phyloP scores from a whole-genome alignment of 75 land plant species.

The Picea glauca region DNA sequence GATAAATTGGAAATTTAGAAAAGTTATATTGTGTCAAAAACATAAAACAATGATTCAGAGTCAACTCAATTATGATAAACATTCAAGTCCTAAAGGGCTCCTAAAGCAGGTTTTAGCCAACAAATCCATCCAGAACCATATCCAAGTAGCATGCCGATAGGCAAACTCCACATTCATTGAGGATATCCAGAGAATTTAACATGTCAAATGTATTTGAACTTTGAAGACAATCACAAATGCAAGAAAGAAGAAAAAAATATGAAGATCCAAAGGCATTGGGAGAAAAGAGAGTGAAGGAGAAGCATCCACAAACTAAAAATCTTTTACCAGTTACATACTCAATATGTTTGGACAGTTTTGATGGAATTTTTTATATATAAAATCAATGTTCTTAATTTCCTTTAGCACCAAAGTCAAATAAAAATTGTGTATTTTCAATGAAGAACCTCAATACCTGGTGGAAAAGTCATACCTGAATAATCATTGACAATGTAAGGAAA shows the following conservation, averaged over 20 bases:
- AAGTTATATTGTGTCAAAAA: no score
- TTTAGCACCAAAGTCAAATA: constrained; percentile 2
- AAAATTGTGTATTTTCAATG: background rate
- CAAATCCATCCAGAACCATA: background rate
- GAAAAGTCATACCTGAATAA: constrained; percentile 18
- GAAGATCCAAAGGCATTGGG: background rate
- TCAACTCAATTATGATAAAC: background rate
- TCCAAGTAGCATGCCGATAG: constrained; percentile 2
- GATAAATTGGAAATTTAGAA: no score
- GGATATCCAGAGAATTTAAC: background rate
- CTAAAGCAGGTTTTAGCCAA: background rate
- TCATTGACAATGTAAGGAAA: constrained; percentile 19
- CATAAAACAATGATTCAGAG: background rate
- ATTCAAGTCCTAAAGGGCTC: background rate
- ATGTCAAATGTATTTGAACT: background rate
- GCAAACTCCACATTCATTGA: background rate
- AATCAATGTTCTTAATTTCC: background rate
- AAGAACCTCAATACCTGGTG: background rate
- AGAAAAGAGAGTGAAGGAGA: background rate
- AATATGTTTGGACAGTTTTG: background rate
- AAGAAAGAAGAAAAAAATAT: background rate
- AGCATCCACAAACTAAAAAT: background rate
- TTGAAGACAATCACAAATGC: background rate
- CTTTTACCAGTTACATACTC: background rate
- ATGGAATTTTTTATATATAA: background rate